phyloP scores from a whole-genome alignment of 352 stramenopile species.

The Pythium aristosporum region DNA sequence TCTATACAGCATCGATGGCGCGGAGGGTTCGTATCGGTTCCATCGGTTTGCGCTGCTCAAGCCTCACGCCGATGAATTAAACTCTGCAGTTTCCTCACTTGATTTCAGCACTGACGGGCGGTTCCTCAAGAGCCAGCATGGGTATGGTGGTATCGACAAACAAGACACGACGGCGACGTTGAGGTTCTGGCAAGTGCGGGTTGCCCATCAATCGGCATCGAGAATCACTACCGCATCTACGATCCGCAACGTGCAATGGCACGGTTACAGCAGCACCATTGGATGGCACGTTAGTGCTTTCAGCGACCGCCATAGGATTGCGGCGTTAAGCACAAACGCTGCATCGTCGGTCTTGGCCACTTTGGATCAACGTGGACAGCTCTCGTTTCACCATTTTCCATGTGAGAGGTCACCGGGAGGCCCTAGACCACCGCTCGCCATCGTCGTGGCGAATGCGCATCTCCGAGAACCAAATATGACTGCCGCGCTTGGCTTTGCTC shows the following conservation, averaged over 20 bases:
- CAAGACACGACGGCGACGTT: constrained; percentile 13
- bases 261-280: constrained; percentile 38
- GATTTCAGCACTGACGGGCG: constrained; percentile 68
- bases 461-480: background rate
- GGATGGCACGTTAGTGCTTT: constrained; percentile 39
- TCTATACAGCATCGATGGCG: constrained; percentile 56
- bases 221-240: constrained; percentile 44
- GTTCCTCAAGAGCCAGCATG: constrained; percentile 62
- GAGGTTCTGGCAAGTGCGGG: constrained; percentile 62
- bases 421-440: constrained; percentile 1
- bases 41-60: constrained; percentile 60
- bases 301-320: background rate
- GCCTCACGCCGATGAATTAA: constrained; percentile 30
- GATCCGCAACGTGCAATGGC: constrained; percentile 31
- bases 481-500: constrained; percentile 39
- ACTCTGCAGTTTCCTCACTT: constrained; percentile 30
- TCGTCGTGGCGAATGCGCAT: constrained; percentile 24
- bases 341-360: constrained; percentile 18
- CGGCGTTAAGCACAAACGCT: constrained; percentile 14
- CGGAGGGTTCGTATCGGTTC: constrained; percentile 25
- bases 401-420: background rate
- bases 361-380: constrained; percentile 21
- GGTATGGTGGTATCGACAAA: constrained; percentile 1
- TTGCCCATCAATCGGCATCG: constrained; percentile 36
- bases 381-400: constrained; percentile 25